Evolutionary conservation across 106 monocot species (phyloP).

Genomic region (Hemerocallis citrina): DNA sequence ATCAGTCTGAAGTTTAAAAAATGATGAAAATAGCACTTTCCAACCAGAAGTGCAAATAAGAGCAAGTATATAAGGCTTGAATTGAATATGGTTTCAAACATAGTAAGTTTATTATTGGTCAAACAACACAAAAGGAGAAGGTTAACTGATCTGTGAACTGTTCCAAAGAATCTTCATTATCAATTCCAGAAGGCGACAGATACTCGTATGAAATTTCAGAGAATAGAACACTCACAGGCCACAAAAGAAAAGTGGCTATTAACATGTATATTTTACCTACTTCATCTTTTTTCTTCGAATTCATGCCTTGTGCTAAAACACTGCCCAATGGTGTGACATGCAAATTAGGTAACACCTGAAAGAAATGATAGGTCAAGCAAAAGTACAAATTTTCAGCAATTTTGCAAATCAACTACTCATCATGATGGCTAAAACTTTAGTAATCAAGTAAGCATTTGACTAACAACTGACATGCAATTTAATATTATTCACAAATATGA

Average conservation of each 20-base stretch:
- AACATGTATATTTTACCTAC: slow-evolving; percentile 36
- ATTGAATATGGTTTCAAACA: not conserved
- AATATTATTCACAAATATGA: no score
- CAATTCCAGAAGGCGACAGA: not conserved
- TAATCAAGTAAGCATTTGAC: no score
- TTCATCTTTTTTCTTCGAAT: slow-evolving; percentile 92
- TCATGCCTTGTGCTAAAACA: slow-evolving; percentile 94
- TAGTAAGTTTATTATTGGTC: not conserved
- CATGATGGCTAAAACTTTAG: no score
- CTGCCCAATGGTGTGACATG: slow-evolving; percentile 44
- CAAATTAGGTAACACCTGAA: slow-evolving; percentile 53
- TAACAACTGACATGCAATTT: no score
- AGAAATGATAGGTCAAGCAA: no score
- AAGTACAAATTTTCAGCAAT: no score
- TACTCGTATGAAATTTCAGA: no score
- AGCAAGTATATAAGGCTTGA: no score
- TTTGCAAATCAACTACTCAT: no score
- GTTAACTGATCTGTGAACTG: no score
- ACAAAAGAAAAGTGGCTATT: not conserved
- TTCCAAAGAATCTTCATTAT: not conserved
- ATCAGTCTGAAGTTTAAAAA: no score
- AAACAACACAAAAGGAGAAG: not conserved
- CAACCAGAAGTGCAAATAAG: not conserved
- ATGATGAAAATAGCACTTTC: not conserved
- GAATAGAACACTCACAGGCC: no score